Conservation (phyloP, 2,329 filamentous ascomycete genomes). For the Talaromyces sp. region DNA sequence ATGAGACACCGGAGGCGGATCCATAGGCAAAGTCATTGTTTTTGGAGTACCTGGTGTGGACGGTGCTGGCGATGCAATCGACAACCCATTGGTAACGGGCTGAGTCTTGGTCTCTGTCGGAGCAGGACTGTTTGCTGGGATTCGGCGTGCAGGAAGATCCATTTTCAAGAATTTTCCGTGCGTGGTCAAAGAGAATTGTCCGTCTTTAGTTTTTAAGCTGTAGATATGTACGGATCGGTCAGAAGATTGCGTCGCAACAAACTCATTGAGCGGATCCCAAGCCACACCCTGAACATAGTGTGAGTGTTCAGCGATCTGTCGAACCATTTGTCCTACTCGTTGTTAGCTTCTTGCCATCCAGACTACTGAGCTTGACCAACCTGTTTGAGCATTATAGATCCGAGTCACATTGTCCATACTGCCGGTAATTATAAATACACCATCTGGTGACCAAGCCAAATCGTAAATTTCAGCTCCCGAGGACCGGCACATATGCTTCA, state of each 20-base stretch:
- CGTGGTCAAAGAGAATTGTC: constrained; percentile 79
- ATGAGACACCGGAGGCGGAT: constrained; percentile 86
- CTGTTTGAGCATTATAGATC: constrained; percentile 92
- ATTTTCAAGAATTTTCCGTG: constrained; percentile 82
- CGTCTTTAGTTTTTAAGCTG: constrained; percentile 91
- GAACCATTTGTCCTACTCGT: constrained; percentile 61
- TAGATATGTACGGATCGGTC: constrained; percentile 98
- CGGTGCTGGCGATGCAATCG: constrained; percentile 74
- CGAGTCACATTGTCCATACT: constrained; percentile 99
- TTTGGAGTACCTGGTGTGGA: constrained; percentile 93
- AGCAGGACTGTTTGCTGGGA: constrained; percentile 88
- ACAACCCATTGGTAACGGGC: constrained; percentile 31
- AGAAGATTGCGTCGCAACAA: constrained; percentile 95
- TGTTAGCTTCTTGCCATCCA: constrained; percentile 18
- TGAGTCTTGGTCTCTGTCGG: constrained; percentile 63
- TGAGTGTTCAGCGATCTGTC: constrained; percentile 94
- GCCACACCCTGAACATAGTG: constrained; percentile 98
- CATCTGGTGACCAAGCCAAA: constrained; percentile 97
- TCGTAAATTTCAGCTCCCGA: constrained; percentile 97
- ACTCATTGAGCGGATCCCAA: constrained; percentile 98
- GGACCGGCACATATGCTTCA: constrained; percentile 96
- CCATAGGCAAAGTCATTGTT: constrained; percentile 87
- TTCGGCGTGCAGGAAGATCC: constrained; percentile 85
- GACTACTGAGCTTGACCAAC: constrained; percentile 47
- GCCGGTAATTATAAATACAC: constrained; percentile 91